Evolutionary conservation across 495 filamentous ascomycete genomes (phyloP).

Genomic region (Baudoinia panamericana): DNA sequence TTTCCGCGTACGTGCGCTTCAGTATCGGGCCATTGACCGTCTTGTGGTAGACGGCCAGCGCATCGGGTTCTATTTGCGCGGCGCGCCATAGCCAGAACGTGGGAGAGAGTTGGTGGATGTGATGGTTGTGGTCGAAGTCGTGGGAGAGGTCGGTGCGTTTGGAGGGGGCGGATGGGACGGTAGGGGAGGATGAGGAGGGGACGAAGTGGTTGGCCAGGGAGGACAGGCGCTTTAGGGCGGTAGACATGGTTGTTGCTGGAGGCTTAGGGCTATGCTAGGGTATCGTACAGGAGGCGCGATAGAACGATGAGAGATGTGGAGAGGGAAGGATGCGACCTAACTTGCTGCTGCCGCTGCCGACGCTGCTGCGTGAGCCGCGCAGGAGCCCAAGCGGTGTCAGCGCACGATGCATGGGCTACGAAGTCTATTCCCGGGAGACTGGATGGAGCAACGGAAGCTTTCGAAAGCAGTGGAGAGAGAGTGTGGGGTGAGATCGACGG

Average conservation of each 20-base stretch:
- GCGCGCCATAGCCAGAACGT: slow-evolving; percentile 83
- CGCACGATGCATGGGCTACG: too few relatives aligned
- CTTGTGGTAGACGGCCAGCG: slow-evolving; percentile 74
- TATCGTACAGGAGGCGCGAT: slow-evolving; percentile 17
- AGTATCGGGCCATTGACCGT: slow-evolving; percentile 66
- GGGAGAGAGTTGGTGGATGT: slow-evolving; percentile 73
- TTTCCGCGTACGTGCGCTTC: slow-evolving; percentile 61
- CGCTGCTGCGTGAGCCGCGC: too few relatives aligned
- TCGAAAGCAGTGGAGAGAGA: too few relatives aligned
- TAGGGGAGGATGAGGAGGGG: slow-evolving; percentile 27
- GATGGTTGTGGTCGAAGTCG: slow-evolving; percentile 34
- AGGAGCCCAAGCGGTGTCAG: too few relatives aligned
- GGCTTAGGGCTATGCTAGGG: slow-evolving; percentile 16
- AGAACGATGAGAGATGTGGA: too few relatives aligned
- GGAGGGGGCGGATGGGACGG: slow-evolving; percentile 26
- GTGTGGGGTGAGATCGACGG: too few relatives aligned
- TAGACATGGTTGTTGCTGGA: slow-evolving; percentile 38
- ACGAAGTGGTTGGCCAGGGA: slow-evolving; percentile 52
- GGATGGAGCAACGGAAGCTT: too few relatives aligned
- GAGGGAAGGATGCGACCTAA: too few relatives aligned
- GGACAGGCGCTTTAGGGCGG: slow-evolving; percentile 43
- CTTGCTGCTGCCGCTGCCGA: too few relatives aligned
- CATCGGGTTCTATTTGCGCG: slow-evolving; percentile 77
- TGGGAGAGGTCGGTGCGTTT: slow-evolving; percentile 14
- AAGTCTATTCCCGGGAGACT: too few relatives aligned